phyloP scores from a whole-genome alignment of 805 yeast genomes.

The Cyberlindnera sargentensis region DNA sequence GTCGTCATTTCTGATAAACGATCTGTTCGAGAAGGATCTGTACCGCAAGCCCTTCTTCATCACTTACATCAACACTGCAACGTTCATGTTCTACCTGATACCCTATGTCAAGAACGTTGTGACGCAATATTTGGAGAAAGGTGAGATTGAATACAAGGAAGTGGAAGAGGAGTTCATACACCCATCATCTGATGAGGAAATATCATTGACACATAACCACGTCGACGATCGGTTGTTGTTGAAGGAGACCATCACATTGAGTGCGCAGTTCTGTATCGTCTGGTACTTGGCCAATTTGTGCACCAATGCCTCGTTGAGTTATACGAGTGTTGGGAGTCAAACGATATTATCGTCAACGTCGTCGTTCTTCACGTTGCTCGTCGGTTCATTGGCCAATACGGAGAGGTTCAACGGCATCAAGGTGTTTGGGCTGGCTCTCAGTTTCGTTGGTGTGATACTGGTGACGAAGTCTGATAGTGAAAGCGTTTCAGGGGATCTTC shows the following conservation, averaged over 20 bases:
- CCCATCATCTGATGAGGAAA: slow-evolving; percentile 23
- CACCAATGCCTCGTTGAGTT: slow-evolving; percentile 80
- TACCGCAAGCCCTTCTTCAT: slow-evolving; percentile 89
- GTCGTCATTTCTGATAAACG: slow-evolving; percentile 80
- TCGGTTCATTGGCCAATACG: slow-evolving; percentile 67
- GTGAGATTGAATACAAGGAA: slow-evolving; percentile 19
- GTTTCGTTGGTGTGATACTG: slow-evolving; percentile 72
- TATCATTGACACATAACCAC: slow-evolving; percentile 14
- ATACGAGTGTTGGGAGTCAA: slow-evolving; percentile 90
- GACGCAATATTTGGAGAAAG: slow-evolving; percentile 24
- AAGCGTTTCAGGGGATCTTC: slow-evolving; percentile 14
- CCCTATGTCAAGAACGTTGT: slow-evolving; percentile 38
- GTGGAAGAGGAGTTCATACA: slow-evolving; percentile 16
- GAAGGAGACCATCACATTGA: slow-evolving; percentile 62
- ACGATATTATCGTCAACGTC: slow-evolving; percentile 90
- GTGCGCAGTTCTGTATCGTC: slow-evolving; percentile 74
- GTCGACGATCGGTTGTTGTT: slow-evolving; percentile 28
- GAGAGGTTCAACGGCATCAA: slow-evolving; percentile 64
- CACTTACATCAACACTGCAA: slow-evolving; percentile 85
- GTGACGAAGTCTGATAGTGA: slow-evolving; percentile 61
- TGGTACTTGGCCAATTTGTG: slow-evolving; percentile 91
- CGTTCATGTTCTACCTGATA: slow-evolving; percentile 70
- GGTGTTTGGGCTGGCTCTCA: slow-evolving; percentile 58
- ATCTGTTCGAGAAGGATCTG: slow-evolving; percentile 56
- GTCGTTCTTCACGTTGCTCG: slow-evolving; percentile 81